A percentile compares a stretch with the other conserved stretches of the same genome.
Conservation (phyloP, 2,329 filamentous ascomycete genomes). For the Lithohypha guttulata region DNA sequence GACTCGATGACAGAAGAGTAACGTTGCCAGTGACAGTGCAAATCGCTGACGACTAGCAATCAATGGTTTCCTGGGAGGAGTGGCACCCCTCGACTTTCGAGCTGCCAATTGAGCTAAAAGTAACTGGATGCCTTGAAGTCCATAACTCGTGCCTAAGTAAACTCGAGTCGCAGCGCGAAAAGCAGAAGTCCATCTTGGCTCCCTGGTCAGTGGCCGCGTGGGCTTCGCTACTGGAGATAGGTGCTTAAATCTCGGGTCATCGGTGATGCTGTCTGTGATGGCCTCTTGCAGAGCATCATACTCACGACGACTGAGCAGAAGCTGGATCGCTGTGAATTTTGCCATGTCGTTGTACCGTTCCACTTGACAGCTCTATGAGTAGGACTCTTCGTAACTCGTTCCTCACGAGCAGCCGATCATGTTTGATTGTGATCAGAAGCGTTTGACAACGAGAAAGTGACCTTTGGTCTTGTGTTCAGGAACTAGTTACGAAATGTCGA, state of each 20-base stretch:
- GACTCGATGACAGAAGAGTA: conserved; percentile 78
- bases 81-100: conserved; percentile 21
- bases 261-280: conserved; percentile 8
- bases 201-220: conserved; percentile 22
- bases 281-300: conserved; percentile 9
- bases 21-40: conserved; percentile 70
- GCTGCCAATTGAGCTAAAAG: conserved; percentile 16
- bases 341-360: too few species aligned
- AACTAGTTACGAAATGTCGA: too few species aligned
- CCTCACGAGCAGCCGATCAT: too few species aligned
- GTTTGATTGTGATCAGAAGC: too few species aligned
- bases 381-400: too few species aligned
- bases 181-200: conserved; percentile 60
- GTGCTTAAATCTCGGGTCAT: conserved; percentile 6
- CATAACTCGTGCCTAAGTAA: conserved; percentile 53
- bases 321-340: conserved; percentile 1
- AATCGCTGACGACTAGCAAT: conserved; percentile 58
- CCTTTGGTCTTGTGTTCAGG: too few species aligned
- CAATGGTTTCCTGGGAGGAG: conserved; percentile 30
- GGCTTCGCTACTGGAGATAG: conserved; percentile 5
- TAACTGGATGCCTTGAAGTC: conserved; percentile 43
- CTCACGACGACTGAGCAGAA: conserved; percentile 16
- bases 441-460: too few species aligned
- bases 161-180: conserved; percentile 61
- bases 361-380: too few species aligned